Base-by-base conservation (phyloP, 2,329 filamentous ascomycete species). In the Colletotrichum somersetense region DNA sequence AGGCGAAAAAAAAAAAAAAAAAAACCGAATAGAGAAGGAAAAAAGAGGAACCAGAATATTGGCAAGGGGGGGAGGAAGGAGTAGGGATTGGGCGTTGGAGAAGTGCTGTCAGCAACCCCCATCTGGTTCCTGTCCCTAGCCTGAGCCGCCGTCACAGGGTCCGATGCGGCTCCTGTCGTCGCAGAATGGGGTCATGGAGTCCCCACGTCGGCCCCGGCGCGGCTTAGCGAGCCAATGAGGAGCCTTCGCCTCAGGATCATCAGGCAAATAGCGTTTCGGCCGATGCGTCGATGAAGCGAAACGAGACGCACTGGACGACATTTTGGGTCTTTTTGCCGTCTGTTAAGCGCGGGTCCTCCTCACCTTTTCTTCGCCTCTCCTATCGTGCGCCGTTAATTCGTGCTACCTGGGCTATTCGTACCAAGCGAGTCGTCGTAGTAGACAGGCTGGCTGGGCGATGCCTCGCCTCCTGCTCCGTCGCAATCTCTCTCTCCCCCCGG, bases 231-330 rank as follows among this genome's bases (percentile, higher is more conserved):
- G 58, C 77, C 77, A 80, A 77, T 79, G 71, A 76, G 55, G 61
- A 61, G n/a, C 40, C 30, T 35, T 3, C 18, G 11, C 67, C 33
- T 62, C 66, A 67, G 30, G 77, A 70, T 77, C 76, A 77, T 80
- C 78, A 80, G 77, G 79, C 79, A 78, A 73, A 71, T 71, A 74
- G 74, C 73, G 82, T 84, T 83, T 84, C 82, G 82, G 70, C 75
- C 78, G 76, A 79, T 75, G 76, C 78, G 75, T 67, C 78, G 81
- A 80, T 82, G 81, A 83, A 76, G 80, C 79, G 77, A 80, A 78
- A 81, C 79, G 75, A 78, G 70, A 72, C 65, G 68, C 65, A 72
- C 59, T 65, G 69, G 58, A 73, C 68, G 53, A 62, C 46, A 44
- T 63, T 64, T 63, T 59, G 20, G 33, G 42, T 23, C 53, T 50